These are phyloP conservation scores for Endoconidiophora laricicola DNA, from an alignment of 2,329 filamentous ascomycete species.

Conservation along the genomic window DNA sequence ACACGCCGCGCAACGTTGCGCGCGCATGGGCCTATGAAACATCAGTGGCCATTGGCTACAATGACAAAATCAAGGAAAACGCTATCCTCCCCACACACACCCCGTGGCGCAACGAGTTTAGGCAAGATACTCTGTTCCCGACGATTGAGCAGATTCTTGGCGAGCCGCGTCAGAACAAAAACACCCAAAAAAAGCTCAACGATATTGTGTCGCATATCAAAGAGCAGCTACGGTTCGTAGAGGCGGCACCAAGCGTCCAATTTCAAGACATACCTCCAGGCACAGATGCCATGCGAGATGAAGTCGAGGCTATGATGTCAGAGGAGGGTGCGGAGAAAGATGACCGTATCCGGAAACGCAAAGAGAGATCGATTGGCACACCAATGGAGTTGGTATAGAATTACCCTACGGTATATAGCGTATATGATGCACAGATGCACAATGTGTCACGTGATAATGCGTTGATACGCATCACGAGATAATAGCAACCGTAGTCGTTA, in stretches of 20 bases:
- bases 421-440: too few species aligned
- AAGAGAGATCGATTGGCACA: constrained; percentile 40
- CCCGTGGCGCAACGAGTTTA: constrained; percentile 77
- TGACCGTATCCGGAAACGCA: constrained; percentile 32
- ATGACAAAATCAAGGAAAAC: constrained; percentile 42
- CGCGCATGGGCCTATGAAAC: constrained; percentile 96
- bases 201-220: constrained; percentile 62
- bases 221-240: constrained; percentile 75
- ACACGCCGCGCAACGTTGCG: constrained; percentile 91
- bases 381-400: constrained; percentile 32
- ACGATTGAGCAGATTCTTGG: constrained; percentile 56
- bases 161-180: constrained; percentile 60
- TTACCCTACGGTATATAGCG: too few species aligned
- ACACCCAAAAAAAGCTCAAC: constrained; percentile 57
- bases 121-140: constrained; percentile 75
- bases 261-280: constrained; percentile 67
- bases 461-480: too few species aligned
- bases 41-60: constrained; percentile 64
- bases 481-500: too few species aligned
- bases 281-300: constrained; percentile 47
- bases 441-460: too few species aligned
- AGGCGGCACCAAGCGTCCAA: constrained; percentile 74
- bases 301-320: constrained; percentile 50
- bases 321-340: constrained; percentile 46
- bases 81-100: constrained; percentile 62